Percentiles rank a stretch among this genome's conserved stretches.
These are phyloP conservation scores for Penstemon eatonii DNA, from an alignment of 257 asterid species.

Conservation along the genomic window DNA sequence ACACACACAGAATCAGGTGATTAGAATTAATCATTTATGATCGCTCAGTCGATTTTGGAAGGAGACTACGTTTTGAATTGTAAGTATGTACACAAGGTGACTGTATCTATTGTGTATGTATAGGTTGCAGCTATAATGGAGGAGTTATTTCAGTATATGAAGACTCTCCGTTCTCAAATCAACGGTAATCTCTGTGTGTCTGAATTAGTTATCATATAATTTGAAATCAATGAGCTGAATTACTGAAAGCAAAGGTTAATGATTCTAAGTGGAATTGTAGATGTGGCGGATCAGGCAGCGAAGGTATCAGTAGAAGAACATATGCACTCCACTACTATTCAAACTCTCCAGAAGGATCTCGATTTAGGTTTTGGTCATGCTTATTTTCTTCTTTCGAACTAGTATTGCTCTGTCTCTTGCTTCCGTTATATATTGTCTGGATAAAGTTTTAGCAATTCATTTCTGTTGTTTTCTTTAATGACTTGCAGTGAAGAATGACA, in stretches of 20 bases:
- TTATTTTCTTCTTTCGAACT: not conserved
- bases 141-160: constrained; percentile 77
- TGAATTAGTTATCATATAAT: constrained; percentile 5
- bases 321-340: constrained; percentile 58
- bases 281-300: constrained; percentile 93
- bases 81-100: not conserved
- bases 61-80: constrained; percentile 6
- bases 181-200: constrained; percentile 45
- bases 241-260: constrained; percentile 11
- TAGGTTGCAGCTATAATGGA: constrained; percentile 53
- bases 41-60: constrained; percentile 1
- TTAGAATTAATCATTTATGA: not conserved
- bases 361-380: constrained; percentile 44
- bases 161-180: constrained; percentile 81
- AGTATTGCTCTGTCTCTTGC: not conserved
- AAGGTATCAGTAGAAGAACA: constrained; percentile 76
- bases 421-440: not conserved
- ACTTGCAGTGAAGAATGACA: constrained; percentile 65
- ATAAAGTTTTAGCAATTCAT: not conserved
- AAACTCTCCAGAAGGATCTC: constrained; percentile 67
- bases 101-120: constrained; percentile 17
- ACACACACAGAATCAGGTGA: constrained; percentile 9
- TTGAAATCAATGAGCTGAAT: constrained; percentile 2
- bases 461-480: constrained; percentile 2
- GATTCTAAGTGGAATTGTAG: constrained; percentile 40